Evolutionary conservation across 2,329 filamentous ascomycete genomes (phyloP).

Genomic region (Microthyrium microscopicum): DNA sequence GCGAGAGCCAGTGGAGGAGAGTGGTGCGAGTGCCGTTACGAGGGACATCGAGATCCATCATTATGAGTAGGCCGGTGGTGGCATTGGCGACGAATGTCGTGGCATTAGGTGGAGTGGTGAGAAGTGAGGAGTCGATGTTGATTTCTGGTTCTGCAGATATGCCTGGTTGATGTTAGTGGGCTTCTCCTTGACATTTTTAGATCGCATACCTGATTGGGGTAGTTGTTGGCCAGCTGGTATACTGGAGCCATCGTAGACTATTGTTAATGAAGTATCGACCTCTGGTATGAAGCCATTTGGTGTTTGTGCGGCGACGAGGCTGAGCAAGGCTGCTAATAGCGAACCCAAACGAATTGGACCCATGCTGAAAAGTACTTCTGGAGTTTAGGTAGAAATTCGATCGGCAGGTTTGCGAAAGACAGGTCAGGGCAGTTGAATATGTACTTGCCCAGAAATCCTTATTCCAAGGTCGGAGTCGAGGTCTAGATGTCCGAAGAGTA

Average conservation of each 20-base stretch:
- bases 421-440: too few species aligned
- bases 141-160: slow-evolving; percentile 9
- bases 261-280: slow-evolving; percentile 9
- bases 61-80: slow-evolving; percentile 13
- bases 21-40: slow-evolving; percentile 16
- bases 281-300: background rate
- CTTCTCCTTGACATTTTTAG: background rate
- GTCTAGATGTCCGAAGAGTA: too few species aligned
- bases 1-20: slow-evolving; percentile 18
- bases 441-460: too few species aligned
- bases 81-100: slow-evolving; percentile 9
- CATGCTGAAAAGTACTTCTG: too few species aligned
- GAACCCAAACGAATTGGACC: too few species aligned
- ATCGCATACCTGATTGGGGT: slow-evolving; percentile 15
- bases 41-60: slow-evolving; percentile 19
- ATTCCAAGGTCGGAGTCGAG: too few species aligned
- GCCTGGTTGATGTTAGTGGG: background rate
- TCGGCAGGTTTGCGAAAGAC: too few species aligned
- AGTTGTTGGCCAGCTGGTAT: slow-evolving; percentile 17
- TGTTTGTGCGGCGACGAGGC: slow-evolving; percentile 1
- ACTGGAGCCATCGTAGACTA: slow-evolving; percentile 16
- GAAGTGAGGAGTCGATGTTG: slow-evolving; percentile 12
- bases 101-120: slow-evolving; percentile 10
- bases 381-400: too few species aligned
- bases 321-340: background rate